phyloP scores from a whole-genome alignment of 352 stramenopile genomes.

The Globisporangium cystogenes region DNA sequence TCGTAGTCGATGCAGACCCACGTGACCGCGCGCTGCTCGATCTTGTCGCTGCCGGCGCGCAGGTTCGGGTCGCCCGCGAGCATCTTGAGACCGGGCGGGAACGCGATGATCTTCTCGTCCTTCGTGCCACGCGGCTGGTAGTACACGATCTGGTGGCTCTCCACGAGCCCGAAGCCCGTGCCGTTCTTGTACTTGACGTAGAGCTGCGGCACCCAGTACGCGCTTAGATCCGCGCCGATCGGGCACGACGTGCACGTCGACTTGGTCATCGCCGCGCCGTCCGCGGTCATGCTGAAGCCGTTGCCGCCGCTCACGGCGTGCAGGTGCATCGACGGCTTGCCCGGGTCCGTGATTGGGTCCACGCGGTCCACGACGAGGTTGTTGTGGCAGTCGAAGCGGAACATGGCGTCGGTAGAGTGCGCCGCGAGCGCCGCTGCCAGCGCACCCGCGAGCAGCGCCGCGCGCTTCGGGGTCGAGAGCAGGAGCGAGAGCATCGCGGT shows the following conservation, averaged over 20 bases:
- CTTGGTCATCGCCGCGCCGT: slow-evolving; percentile 27
- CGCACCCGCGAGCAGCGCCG: too few relatives aligned
- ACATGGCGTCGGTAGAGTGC: slow-evolving; percentile 20
- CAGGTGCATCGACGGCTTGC: slow-evolving; percentile 21
- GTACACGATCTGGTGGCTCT: slow-evolving; percentile 53
- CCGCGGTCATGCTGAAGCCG: slow-evolving; percentile 38
- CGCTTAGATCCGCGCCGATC: slow-evolving; percentile 36
- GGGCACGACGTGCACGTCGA: slow-evolving; percentile 47
- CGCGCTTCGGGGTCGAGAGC: too few relatives aligned
- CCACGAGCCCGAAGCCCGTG: slow-evolving; percentile 37
- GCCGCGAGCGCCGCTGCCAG: too few relatives aligned
- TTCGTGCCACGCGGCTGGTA: slow-evolving; percentile 28
- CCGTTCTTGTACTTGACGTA: slow-evolving; percentile 57
- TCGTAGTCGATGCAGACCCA: slow-evolving; percentile 21
- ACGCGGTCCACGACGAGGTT: slow-evolving; percentile 46
- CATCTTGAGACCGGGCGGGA: slow-evolving; percentile 42
- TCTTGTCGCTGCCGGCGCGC: slow-evolving; percentile 24
- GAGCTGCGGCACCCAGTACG: slow-evolving; percentile 46
- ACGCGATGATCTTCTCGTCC: slow-evolving; percentile 35
- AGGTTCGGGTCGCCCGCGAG: slow-evolving; percentile 32
- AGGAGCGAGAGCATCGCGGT: too few relatives aligned
- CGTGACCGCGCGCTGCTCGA: slow-evolving; percentile 34
- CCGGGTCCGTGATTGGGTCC: slow-evolving; percentile 33
- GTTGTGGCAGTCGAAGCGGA: slow-evolving; percentile 50
- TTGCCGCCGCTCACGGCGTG: slow-evolving; percentile 45